A percentile compares a stretch with the other conserved stretches of the same genome.
Evolutionary conservation across 352 stramenopile species (phyloP).

Genomic region (Phytophthora vignae): DNA sequence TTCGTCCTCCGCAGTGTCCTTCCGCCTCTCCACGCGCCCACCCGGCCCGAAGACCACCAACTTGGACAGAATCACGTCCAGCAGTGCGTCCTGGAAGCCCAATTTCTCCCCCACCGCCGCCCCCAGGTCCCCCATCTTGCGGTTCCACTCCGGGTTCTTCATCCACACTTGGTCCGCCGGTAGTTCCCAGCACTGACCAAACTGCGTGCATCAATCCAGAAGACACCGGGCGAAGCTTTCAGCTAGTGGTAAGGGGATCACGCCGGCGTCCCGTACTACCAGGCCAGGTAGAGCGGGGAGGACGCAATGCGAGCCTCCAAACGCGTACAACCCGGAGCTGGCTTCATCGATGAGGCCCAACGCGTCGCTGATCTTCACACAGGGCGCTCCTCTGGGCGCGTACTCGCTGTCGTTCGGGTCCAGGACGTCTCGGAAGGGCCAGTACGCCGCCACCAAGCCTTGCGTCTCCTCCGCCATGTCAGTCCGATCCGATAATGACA

Average conservation of each 20-base stretch:
- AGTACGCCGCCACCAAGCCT: background rate
- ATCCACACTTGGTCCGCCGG: conserved; percentile 13
- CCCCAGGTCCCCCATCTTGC: conserved; percentile 4
- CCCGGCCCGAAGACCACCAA: conserved; percentile 6
- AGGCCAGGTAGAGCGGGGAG: conserved; percentile 14
- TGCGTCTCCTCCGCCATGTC: too few species aligned
- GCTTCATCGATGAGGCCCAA: conserved; percentile 1
- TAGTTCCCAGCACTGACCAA: background rate
- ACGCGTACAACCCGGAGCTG: conserved; percentile 4
- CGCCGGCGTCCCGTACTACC: conserved; percentile 10
- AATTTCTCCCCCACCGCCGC: conserved; percentile 2
- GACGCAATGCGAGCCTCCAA: background rate
- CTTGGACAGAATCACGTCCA: conserved; percentile 13
- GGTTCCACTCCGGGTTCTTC: conserved; percentile 20
- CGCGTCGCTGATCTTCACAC: conserved; percentile 19
- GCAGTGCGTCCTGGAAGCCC: conserved; percentile 11
- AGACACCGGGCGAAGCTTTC: conserved; percentile 7
- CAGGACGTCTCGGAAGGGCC: conserved; percentile 2
- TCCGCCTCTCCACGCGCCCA: background rate
- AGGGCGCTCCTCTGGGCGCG: background rate
- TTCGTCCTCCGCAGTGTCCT: background rate
- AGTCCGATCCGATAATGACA: too few species aligned
- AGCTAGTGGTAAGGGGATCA: conserved; percentile 11
- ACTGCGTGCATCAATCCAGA: conserved; percentile 3
- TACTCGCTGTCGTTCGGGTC: conserved; percentile 10